Conservation (phyloP, 129 eudicot genomes). For the Erigeron canadensis region DNA sequence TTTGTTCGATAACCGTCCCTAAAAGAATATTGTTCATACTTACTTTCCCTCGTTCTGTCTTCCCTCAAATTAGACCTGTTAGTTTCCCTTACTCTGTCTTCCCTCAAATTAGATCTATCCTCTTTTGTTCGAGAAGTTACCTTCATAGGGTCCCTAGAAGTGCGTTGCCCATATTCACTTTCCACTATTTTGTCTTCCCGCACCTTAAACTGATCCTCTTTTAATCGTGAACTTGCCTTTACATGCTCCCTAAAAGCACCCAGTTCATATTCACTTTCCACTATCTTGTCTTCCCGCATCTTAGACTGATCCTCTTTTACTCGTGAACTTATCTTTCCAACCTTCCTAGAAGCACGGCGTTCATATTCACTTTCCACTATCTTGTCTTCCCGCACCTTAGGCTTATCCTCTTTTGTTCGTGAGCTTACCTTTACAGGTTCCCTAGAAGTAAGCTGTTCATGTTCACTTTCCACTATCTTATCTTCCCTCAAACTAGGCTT, state of each 20-base stretch:
- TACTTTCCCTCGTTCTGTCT: conserved; percentile 20
- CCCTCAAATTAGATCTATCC: too few relatives aligned
- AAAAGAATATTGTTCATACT: neutral
- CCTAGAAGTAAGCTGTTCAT: too few relatives aligned
- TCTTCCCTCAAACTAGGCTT: too few relatives aligned
- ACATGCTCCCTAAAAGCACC: too few relatives aligned
- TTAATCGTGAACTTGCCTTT: too few relatives aligned
- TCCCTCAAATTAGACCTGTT: neutral
- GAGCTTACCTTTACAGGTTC: too few relatives aligned
- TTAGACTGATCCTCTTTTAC: conserved; percentile 38
- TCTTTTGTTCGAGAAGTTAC: too few relatives aligned
- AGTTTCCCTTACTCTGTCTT: too few relatives aligned
- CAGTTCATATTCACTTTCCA: neutral
- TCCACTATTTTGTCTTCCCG: neutral
- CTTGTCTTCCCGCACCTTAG: conserved; percentile 26
- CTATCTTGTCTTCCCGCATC: neutral
- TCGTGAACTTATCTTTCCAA: conserved; percentile 35
- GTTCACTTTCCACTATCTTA: conserved; percentile 27
- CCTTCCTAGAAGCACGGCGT: conserved; percentile 40
- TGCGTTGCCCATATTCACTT: too few relatives aligned
- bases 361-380: neutral
- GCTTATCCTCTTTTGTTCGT: conserved; percentile 41
- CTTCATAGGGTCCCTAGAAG: too few relatives aligned
- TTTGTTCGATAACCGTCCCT: conserved; percentile 14
- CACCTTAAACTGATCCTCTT: neutral